Evolutionary conservation across 2,329 filamentous ascomycete species (phyloP), one percentile per base, ranked within the genome.

Genomic region (Leptographium lundbergii): DNA sequence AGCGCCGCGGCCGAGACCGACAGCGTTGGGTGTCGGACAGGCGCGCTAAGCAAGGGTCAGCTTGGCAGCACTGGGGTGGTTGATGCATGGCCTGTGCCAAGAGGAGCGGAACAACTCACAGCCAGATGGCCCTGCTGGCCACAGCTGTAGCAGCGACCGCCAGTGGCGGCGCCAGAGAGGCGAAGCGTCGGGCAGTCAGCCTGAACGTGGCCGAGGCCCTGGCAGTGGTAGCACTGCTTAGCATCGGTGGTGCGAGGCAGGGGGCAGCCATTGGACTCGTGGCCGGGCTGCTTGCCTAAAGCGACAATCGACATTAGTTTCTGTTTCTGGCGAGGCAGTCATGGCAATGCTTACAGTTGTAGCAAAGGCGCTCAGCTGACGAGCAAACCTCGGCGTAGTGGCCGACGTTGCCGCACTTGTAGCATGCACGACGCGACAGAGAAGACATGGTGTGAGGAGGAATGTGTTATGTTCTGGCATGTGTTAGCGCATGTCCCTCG

Each of bases 171-270:
- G 65, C 88, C 91, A 74, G 85, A 95, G 73, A 99, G 76, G 67
- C 94, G 90, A 65, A 99, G 84, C 63, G 94, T 97, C 69, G 94
- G 94, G 82, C 94, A 99, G 75, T 99, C 94, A 67, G 94, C 94
- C 80, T 99, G 94, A 69, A 99, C 94, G 73, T 99, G 94, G 66
- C 94, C 94, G 63, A 97, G 84, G 61, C 94, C 94, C 80, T 97
- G 94, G 81, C 94, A 99, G 78, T 97, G 94, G 75, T 99, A 99
- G 84, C 94, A 99, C 81, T 99, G 94, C 85, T 99, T 99, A 57
- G 91, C 91, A 78, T 99, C 94, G 65, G 94, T 96, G 62, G 92
- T 96, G 74, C 94, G 88, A 69, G 94, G 94, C 71, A 92, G 86
- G 68, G 94, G 94, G 82, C 94, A 99, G 74, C 88, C 88, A 78